Base-by-base conservation (phyloP, 2,329 filamentous ascomycete genomes). In the Claviceps quebecensis region DNA sequence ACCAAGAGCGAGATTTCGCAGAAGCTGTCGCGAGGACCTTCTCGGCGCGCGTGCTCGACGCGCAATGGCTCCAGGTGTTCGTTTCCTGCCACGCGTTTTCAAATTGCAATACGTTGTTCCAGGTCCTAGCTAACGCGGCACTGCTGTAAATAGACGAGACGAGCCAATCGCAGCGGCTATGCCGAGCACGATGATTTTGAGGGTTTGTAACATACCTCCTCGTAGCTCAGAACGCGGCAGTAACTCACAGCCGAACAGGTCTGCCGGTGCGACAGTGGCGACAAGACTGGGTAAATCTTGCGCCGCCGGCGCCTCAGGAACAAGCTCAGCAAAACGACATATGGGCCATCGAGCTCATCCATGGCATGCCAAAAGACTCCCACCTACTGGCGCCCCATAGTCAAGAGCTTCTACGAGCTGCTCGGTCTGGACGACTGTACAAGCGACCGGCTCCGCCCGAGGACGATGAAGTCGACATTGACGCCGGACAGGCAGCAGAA, bases 211-310 rank as follows among this genome's bases (percentile, higher is more conserved):
- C 17, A 4, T 29, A n/a, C 29, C 29, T 9, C 26, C 5, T 34
- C 36, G 13, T 9, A 39, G 22, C 36, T 26, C 23, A 40, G 49
- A 39, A 6, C 8, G 4, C 8, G 7, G 34, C 19, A 52, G 48
- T 43, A 56, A 51, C 58, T 65, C 51, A 65, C 43, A 16, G 44
- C n/a, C 16, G 23, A 37, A 72, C 78, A 75, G 87, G 89, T 54
- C 76, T 96, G 11, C 91, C 91, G 16, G 85, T 96, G 53, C 84
- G 89, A 61, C 88, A 95, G 77, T 97, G 89, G 85, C 82, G 86
- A 52, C 81, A 86, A 56, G 81, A 85, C 53, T 73, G 72, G 68
- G 76, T 87, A 52, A 83, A 71, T 43, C 71, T 91, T 61, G 81
- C 80, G 57, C 83, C 87, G 49, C 79, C 79, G 13, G 71, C 76